phyloP scores from a whole-genome alignment of 2,329 filamentous ascomycete genomes.

The Rhytidhysteron rufulum region DNA sequence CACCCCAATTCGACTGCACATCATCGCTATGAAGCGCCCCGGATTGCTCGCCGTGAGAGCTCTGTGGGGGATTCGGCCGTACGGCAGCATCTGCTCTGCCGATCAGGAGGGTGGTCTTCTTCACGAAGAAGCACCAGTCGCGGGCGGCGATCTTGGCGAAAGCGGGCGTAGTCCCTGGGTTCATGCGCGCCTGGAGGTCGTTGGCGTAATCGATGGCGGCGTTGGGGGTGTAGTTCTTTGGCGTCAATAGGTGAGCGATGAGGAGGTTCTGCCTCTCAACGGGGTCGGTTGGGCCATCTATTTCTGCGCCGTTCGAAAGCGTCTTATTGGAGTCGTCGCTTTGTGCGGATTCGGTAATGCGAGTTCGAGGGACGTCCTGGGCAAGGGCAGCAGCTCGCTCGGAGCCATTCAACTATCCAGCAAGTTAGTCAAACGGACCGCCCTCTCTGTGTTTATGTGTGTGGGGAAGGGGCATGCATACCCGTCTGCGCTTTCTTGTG shows the following conservation, averaged over 20 bases:
- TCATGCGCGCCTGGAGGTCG: conserved; percentile 43
- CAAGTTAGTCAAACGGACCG: conserved; percentile 14
- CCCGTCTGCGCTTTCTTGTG: conserved; percentile 45
- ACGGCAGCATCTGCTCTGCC: conserved; percentile 51
- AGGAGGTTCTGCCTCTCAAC: conserved; percentile 35
- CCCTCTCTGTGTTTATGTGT: not conserved
- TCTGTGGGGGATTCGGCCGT: conserved; percentile 25
- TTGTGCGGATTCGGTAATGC: conserved; percentile 34
- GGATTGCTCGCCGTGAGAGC: conserved; percentile 22
- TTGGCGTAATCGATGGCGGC: conserved; percentile 55
- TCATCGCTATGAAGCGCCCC: conserved; percentile 21
- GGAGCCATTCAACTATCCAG: conserved; percentile 31
- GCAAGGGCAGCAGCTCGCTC: conserved; percentile 15
- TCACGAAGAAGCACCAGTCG: conserved; percentile 83
- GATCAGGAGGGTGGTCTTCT: conserved; percentile 70
- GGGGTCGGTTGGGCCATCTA: conserved; percentile 25
- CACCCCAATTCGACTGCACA: conserved; percentile 38
- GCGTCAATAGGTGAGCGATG: conserved; percentile 40
- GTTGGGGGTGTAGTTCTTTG: conserved; percentile 48
- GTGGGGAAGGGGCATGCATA: conserved; percentile 23
- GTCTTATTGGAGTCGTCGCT: conserved; percentile 41
- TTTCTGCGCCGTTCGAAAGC: conserved; percentile 29
- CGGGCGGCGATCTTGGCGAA: conserved; percentile 79
- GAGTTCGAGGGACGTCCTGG: conserved; percentile 23
- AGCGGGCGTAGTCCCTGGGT: conserved; percentile 48